Percentiles rank a stretch among this genome's conserved stretches.
Conservation (phyloP, 2,329 filamentous ascomycete species). For the Claviceps monticola region DNA sequence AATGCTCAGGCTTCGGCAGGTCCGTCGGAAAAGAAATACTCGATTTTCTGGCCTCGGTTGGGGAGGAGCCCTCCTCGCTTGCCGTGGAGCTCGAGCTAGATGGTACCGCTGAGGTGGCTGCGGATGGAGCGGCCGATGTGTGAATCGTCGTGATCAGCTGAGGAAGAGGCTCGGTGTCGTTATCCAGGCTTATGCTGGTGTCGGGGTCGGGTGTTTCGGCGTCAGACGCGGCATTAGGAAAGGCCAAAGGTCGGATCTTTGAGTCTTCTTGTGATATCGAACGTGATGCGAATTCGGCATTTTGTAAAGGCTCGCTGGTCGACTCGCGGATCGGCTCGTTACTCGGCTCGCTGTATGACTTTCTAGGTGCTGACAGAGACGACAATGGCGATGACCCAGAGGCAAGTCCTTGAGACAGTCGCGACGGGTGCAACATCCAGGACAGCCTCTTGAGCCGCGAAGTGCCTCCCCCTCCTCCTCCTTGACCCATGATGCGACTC, state of each 20-base stretch:
- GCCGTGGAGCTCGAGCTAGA: conserved; percentile 14
- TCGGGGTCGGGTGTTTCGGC: background rate
- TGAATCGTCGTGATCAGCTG: background rate
- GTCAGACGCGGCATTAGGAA: background rate
- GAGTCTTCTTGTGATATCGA: background rate
- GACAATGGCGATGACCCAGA: conserved; percentile 29
- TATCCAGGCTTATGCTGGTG: background rate
- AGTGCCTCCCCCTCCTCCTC: conserved; percentile 3
- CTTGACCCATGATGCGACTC: conserved; percentile 2
- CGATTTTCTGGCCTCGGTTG: conserved; percentile 20
- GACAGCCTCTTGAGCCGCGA: conserved; percentile 5
- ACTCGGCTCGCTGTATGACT: background rate
- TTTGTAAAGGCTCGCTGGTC: background rate
- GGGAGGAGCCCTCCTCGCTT: conserved; percentile 7
- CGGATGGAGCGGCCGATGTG: background rate
- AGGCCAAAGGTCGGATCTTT: background rate
- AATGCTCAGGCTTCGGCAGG: conserved; percentile 14
- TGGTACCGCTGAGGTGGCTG: background rate
- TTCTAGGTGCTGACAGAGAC: conserved; percentile 2
- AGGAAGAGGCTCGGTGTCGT: background rate
- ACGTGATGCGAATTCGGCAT: background rate
- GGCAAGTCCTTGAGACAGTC: conserved; percentile 20
- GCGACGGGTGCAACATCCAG: conserved; percentile 10
- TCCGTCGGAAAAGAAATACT: conserved; percentile 22
- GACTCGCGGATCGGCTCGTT: background rate